Evolutionary conservation across 352 stramenopile species (phyloP).

Genomic region (Globisporangium orthogonon): DNA sequence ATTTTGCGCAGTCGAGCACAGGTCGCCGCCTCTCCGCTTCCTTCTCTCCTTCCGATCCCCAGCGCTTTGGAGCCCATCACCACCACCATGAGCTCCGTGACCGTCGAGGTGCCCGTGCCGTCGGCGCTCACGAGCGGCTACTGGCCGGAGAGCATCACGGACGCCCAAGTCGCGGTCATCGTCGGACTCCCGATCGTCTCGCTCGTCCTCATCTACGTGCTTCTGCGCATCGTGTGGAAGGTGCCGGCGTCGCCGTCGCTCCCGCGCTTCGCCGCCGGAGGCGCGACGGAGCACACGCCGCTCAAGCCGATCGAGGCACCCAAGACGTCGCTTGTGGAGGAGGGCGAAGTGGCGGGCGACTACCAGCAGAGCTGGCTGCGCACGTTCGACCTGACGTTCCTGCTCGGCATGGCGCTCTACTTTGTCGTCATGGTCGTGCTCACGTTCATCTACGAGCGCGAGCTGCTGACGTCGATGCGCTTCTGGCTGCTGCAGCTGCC

Average conservation of each 20-base stretch:
- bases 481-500: constrained; percentile 50
- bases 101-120: constrained; percentile 9
- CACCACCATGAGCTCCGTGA: constrained; percentile 10
- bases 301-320: constrained; percentile 23
- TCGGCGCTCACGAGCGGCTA: constrained; percentile 3
- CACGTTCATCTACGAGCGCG: constrained; percentile 40
- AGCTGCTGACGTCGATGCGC: constrained; percentile 24
- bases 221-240: constrained; percentile 63
- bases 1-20: not conserved
- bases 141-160: constrained; percentile 23
- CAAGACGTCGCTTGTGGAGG: constrained; percentile 45
- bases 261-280: constrained; percentile 19
- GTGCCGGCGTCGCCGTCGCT: constrained; percentile 23
- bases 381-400: constrained; percentile 58
- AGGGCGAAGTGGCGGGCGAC: constrained; percentile 49
- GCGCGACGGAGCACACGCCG: constrained; percentile 23
- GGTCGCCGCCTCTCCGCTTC: not conserved
- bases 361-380: constrained; percentile 47
- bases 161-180: constrained; percentile 17
- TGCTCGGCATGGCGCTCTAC: constrained; percentile 45
- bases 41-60: not conserved
- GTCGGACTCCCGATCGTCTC: constrained; percentile 34
- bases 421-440: constrained; percentile 31
- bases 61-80: too few species aligned
- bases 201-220: constrained; percentile 47